A percentile compares a stretch with the other conserved stretches of the same genome.
phyloP scores from a whole-genome alignment of 495 filamentous ascomycete species.

The Neurospora sp. region DNA sequence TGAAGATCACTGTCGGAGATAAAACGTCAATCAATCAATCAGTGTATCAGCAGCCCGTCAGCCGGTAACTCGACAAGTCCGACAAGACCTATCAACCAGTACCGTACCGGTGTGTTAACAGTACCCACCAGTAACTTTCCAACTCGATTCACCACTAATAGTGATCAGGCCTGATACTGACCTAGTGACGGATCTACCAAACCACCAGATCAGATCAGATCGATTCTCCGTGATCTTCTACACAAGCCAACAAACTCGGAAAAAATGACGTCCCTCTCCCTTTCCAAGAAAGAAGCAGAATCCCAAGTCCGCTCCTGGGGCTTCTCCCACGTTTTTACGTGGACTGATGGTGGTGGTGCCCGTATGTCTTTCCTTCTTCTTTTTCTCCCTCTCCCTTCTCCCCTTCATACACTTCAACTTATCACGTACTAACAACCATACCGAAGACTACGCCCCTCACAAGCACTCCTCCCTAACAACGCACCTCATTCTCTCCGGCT shows the following conservation, averaged over 20 bases:
- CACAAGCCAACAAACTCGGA: neutral
- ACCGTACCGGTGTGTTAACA: neutral
- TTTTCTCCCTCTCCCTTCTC: neutral
- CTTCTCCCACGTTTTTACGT: conserved; percentile 67
- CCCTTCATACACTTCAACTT: neutral
- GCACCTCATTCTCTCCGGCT: conserved; percentile 63
- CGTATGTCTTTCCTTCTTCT: neutral
- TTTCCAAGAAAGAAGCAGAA: conserved; percentile 29
- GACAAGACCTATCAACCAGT: neutral
- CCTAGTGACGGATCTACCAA: neutral
- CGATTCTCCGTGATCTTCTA: neutral
- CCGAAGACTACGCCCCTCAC: conserved; percentile 62
- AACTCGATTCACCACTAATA: no score
- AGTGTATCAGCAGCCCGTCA: neutral
- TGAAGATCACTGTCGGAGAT: neutral
- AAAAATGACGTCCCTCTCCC: neutral
- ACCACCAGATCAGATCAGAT: neutral
- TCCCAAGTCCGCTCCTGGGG: conserved; percentile 64
- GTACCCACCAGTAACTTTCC: neutral
- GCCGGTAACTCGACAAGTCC: neutral
- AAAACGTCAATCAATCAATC: neutral
- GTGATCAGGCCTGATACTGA: no score
- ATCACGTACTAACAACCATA: neutral
- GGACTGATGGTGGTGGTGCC: conserved; percentile 65
- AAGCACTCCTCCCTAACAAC: conserved; percentile 60